Conservation (phyloP, 2,329 filamentous ascomycete species). For the Aspergillus costaricaensis region DNA sequence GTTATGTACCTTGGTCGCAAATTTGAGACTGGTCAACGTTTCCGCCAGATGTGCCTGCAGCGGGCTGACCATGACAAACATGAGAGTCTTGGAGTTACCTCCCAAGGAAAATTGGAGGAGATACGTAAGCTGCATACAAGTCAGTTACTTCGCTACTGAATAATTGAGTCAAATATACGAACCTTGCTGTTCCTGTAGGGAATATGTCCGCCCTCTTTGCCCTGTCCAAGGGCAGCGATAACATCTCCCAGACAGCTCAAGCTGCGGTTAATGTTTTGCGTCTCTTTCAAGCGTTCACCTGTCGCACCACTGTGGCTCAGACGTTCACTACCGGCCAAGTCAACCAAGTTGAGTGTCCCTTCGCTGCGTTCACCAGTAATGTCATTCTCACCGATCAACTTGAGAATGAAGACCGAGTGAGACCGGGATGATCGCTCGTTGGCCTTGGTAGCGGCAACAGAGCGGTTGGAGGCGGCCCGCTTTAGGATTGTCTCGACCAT, state of each 20-base stretch:
- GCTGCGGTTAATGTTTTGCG: slow-evolving; percentile 96
- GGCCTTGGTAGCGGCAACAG: slow-evolving; percentile 93
- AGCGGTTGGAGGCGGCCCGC: slow-evolving; percentile 80
- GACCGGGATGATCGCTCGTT: slow-evolving; percentile 94
- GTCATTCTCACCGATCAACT: slow-evolving; percentile 65
- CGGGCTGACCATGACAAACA: slow-evolving; percentile 98
- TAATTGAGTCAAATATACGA: slow-evolving; percentile 28
- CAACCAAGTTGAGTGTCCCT: slow-evolving; percentile 92
- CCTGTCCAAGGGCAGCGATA: slow-evolving; percentile 85
- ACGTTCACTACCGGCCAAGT: slow-evolving; percentile 89
- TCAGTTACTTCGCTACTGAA: slow-evolving; percentile 20
- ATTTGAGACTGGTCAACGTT: slow-evolving; percentile 90
- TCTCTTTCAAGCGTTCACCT: slow-evolving; percentile 86
- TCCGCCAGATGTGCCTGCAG: slow-evolving; percentile 88
- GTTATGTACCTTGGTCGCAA: slow-evolving; percentile 87
- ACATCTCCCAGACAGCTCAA: slow-evolving; percentile 91
- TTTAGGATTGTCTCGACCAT: slow-evolving; percentile 78
- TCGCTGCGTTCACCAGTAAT: slow-evolving; percentile 83
- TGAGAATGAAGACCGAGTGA: slow-evolving; percentile 93
- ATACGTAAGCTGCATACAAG: slow-evolving; percentile 69
- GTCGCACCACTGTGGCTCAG: slow-evolving; percentile 84
- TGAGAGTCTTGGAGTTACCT: slow-evolving; percentile 94
- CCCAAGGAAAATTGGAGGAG: slow-evolving; percentile 92
- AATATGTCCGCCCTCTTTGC: slow-evolving; percentile 74
- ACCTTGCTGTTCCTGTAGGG: slow-evolving; percentile 95